phyloP scores from a whole-genome alignment of 768 basidiomycete species.

The Mycena metata region DNA sequence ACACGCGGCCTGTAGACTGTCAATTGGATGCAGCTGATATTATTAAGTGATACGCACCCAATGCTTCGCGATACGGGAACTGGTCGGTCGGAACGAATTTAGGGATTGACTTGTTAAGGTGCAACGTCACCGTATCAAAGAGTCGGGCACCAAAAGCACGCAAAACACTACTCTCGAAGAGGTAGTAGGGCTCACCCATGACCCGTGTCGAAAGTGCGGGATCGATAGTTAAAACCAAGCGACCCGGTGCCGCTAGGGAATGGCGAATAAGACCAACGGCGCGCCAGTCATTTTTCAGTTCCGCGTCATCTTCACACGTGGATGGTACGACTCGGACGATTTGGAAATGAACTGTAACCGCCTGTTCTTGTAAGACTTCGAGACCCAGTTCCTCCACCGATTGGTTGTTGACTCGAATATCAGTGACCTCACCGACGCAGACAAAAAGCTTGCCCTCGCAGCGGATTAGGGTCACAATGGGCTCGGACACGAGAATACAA shows the following conservation, averaged over 20 bases:
- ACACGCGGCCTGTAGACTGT: background rate
- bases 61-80: conserved; percentile 11
- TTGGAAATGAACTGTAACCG: conserved; percentile 40
- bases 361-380: conserved; percentile 39
- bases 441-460: conserved; percentile 45
- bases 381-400: conserved; percentile 34
- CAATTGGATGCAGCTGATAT: no score
- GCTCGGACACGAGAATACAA: conserved; percentile 41
- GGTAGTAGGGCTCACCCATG: conserved; percentile 36
- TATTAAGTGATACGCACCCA: background rate
- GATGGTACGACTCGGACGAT: conserved; percentile 41
- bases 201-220: conserved; percentile 36
- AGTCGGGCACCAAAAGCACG: conserved; percentile 40
- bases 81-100: background rate
- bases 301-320: conserved; percentile 39
- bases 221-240: conserved; percentile 44
- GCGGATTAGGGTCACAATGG: conserved; percentile 42
- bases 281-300: conserved; percentile 44
- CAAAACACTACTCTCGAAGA: conserved; percentile 43
- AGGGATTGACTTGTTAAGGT: background rate
- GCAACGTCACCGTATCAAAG: conserved; percentile 37
- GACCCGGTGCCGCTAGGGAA: conserved; percentile 34
- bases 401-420: conserved; percentile 39
- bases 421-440: conserved; percentile 45
- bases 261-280: conserved; percentile 26